phyloP scores from a whole-genome alignment of 2,329 filamentous ascomycete genomes.

The Pseudomassariella vexata region DNA sequence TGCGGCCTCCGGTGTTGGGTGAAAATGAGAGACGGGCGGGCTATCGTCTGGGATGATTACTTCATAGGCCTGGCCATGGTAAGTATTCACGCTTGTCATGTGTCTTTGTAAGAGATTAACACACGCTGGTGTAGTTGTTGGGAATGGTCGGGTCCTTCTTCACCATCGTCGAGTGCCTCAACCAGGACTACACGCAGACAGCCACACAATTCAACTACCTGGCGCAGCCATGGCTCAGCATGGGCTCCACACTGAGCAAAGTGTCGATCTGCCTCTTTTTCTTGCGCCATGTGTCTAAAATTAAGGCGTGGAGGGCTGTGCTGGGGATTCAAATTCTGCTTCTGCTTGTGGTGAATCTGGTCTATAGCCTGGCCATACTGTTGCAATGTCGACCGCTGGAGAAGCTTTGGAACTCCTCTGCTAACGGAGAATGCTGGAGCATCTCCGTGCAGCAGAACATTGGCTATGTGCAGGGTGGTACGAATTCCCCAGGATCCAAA shows the following conservation, averaged over 20 bases:
- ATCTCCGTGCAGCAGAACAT: slow-evolving; percentile 25
- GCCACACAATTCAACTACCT: slow-evolving; percentile 28
- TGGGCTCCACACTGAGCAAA: slow-evolving; percentile 28
- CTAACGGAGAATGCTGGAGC: slow-evolving; percentile 26
- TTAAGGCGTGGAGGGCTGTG: slow-evolving; percentile 23
- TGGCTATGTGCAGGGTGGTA: slow-evolving; percentile 28
- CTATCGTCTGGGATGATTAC: slow-evolving; percentile 27
- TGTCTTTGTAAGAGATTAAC: neutral
- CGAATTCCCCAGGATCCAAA: slow-evolving; percentile 1
- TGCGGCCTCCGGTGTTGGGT: slow-evolving; percentile 26
- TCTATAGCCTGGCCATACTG: slow-evolving; percentile 25
- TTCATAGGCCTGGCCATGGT: slow-evolving; percentile 26
- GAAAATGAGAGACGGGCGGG: slow-evolving; percentile 18
- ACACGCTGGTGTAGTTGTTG: slow-evolving; percentile 18
- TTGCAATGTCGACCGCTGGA: slow-evolving; percentile 31
- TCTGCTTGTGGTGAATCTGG: slow-evolving; percentile 25
- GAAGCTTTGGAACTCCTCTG: slow-evolving; percentile 27
- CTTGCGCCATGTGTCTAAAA: slow-evolving; percentile 21
- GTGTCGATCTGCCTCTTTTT: slow-evolving; percentile 31
- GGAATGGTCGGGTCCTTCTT: slow-evolving; percentile 28
- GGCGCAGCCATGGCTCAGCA: slow-evolving; percentile 29
- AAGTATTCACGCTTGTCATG: slow-evolving; percentile 7
- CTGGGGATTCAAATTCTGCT: slow-evolving; percentile 23
- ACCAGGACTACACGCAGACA: slow-evolving; percentile 14
- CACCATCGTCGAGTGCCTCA: slow-evolving; percentile 24